Conservation (phyloP, 139 green algal genomes). For the Desmodesmus armatus region DNA sequence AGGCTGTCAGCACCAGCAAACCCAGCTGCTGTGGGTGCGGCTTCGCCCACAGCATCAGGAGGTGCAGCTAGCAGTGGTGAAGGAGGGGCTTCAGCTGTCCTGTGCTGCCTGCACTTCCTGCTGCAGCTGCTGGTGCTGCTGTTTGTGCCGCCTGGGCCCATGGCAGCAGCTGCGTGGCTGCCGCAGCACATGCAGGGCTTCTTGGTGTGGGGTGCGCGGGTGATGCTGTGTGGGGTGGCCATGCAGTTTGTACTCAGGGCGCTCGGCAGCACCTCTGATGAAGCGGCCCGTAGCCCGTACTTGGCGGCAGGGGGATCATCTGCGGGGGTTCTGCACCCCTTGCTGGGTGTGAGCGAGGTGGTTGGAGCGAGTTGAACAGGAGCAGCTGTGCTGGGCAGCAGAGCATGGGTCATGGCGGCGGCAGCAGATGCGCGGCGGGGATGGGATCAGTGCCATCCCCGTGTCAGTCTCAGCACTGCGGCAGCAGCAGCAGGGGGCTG, state of each 20-base stretch:
- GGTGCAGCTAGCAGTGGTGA: neutral
- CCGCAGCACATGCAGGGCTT: neutral
- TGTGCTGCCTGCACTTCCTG: conserved; percentile 19
- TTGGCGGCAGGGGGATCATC: neutral
- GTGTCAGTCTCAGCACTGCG: neutral
- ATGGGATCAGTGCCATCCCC: neutral
- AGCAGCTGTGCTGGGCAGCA: neutral
- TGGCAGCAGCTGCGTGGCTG: conserved; percentile 2
- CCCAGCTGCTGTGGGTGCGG: neutral
- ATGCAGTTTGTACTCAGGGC: conserved; percentile 12
- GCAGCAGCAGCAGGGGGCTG: neutral
- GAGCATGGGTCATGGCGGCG: neutral
- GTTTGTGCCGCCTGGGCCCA: conserved; percentile 10
- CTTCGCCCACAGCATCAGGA: neutral
- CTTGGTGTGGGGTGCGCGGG: neutral
- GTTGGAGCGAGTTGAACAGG: neutral
- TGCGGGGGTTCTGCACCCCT: neutral
- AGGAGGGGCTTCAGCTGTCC: neutral
- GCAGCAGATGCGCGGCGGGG: neutral
- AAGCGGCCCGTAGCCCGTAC: neutral
- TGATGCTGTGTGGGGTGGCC: conserved; percentile 27
- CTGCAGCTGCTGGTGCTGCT: conserved; percentile 24
- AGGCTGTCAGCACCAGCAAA: conserved; percentile 2
- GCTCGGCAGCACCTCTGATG: neutral
- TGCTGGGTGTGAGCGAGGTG: no score